A percentile compares a stretch with the other conserved stretches of the same genome.
Conservation (phyloP, 768 basidiomycete species). For the Mycena galopus region DNA sequence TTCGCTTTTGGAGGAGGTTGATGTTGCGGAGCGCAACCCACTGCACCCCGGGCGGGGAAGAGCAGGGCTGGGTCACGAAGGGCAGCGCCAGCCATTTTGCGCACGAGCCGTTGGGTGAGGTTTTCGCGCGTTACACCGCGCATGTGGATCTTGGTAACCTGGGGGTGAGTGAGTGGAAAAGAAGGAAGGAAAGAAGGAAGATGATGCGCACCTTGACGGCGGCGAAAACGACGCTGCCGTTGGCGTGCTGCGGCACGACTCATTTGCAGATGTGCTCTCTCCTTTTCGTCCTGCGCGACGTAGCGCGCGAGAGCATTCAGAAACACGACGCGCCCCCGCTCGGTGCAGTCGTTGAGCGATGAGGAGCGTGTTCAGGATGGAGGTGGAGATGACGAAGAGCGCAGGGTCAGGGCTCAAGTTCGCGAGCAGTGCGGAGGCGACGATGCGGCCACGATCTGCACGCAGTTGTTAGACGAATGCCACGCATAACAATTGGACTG, state of each 20-base stretch:
- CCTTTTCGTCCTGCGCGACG: slow-evolving; percentile 86
- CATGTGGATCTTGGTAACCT: slow-evolving; percentile 98
- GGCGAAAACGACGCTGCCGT: slow-evolving; percentile 95
- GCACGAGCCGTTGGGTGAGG: slow-evolving; percentile 84
- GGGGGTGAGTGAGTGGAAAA: too few species aligned
- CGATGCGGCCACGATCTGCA: slow-evolving; percentile 96
- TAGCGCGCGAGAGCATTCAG: slow-evolving; percentile 90
- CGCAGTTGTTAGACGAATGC: slow-evolving; percentile 54
- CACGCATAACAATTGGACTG: background rate
- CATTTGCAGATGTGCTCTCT: slow-evolving; percentile 99
- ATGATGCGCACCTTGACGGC: slow-evolving; percentile 99
- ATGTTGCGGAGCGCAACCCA: slow-evolving; percentile 98
- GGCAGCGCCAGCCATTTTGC: slow-evolving; percentile 99
- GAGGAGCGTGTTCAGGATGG: slow-evolving; percentile 88
- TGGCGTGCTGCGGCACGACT: slow-evolving; percentile 97
- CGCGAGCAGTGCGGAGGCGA: slow-evolving; percentile 70
- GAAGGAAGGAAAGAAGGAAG: slow-evolving; percentile 85
- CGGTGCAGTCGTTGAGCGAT: slow-evolving; percentile 98
- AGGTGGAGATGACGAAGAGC: slow-evolving; percentile 85
- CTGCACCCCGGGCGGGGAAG: slow-evolving; percentile 97
- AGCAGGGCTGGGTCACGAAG: slow-evolving; percentile 92
- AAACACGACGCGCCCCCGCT: slow-evolving; percentile 98
- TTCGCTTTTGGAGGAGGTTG: slow-evolving; percentile 95
- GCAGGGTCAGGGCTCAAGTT: slow-evolving; percentile 71
- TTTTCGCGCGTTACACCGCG: slow-evolving; percentile 90